Conservation (phyloP, 2,329 filamentous ascomycete genomes). For the Penicillium olsonii region DNA sequence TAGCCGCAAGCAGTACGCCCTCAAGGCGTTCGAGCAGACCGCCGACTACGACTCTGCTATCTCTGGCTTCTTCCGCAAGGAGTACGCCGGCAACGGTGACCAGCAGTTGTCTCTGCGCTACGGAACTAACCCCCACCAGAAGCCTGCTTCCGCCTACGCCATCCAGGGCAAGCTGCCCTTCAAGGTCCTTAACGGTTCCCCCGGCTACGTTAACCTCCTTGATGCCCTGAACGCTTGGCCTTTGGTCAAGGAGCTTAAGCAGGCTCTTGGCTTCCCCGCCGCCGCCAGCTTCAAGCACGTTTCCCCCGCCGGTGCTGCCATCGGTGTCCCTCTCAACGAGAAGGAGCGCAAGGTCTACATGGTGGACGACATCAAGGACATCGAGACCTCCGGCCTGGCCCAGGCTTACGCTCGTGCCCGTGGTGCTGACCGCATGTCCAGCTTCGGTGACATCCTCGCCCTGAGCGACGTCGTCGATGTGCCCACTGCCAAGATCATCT, state of each 20-base stretch:
- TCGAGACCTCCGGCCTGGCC: slow-evolving; percentile 82
- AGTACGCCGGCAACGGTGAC: slow-evolving; percentile 82
- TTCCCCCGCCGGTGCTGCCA: slow-evolving; percentile 91
- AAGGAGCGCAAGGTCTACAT: slow-evolving; percentile 98
- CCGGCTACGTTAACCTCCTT: slow-evolving; percentile 96
- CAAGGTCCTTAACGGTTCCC: slow-evolving; percentile 85
- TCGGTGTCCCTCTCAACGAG: slow-evolving; percentile 80
- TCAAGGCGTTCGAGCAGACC: slow-evolving; percentile 98
- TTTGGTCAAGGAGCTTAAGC: slow-evolving; percentile 91
- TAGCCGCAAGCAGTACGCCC: slow-evolving; percentile 83
- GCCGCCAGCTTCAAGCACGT: slow-evolving; percentile 99
- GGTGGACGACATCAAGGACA: slow-evolving; percentile 89
- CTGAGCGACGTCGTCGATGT: slow-evolving; percentile 89
- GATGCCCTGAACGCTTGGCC: slow-evolving; percentile 97
- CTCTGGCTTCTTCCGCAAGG: slow-evolving; percentile 94
- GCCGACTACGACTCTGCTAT: slow-evolving; percentile 96
- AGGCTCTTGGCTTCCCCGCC: slow-evolving; percentile 81
- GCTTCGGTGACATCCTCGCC: slow-evolving; percentile 95
- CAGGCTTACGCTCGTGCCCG: slow-evolving; percentile 95
- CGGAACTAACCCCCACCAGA: slow-evolving; percentile 97
- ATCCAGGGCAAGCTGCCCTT: slow-evolving; percentile 78
- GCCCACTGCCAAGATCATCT: slow-evolving; percentile 95
- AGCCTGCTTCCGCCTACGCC: slow-evolving; percentile 85
- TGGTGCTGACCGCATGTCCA: slow-evolving; percentile 97
- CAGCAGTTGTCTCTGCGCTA: slow-evolving; percentile 88